Conservation (phyloP, 2,329 filamentous ascomycete species). For the Fusarium sp. region DNA sequence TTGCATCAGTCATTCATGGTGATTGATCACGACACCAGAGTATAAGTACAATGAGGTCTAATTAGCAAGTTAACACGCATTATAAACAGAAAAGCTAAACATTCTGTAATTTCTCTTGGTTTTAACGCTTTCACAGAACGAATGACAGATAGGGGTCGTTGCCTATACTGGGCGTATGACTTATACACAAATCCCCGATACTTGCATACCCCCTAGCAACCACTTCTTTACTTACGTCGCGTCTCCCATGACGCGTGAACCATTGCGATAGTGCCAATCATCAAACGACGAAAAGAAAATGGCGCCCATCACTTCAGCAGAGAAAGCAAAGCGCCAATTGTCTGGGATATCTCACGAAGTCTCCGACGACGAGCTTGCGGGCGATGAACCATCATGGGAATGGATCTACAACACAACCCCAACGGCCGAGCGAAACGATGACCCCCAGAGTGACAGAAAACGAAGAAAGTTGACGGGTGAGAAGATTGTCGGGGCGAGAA, state of each 20-base stretch:
- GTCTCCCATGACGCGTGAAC: constrained; percentile 52
- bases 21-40: background rate
- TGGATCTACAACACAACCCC: constrained; percentile 74
- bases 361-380: constrained; percentile 88
- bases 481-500: constrained; percentile 83
- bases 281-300: constrained; percentile 41
- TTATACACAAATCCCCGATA: constrained; percentile 33
- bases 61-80: background rate
- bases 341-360: constrained; percentile 65
- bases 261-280: constrained; percentile 12
- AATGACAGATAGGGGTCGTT: background rate
- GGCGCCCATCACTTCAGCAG: constrained; percentile 43
- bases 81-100: too few relatives aligned
- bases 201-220: constrained; percentile 45
- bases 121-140: background rate
- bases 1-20: background rate
- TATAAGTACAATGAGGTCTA: background rate
- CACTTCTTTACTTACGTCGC: constrained; percentile 44
- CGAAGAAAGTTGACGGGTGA: constrained; percentile 54
- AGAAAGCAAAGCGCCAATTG: constrained; percentile 39
- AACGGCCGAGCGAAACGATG: constrained; percentile 52
- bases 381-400: constrained; percentile 81
- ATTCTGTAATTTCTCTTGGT: background rate
- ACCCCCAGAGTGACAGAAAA: constrained; percentile 53
- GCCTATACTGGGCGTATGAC: background rate